These are phyloP conservation scores for Neopestalotiopsis clavispora DNA, from an alignment of 2,329 filamentous ascomycete species.

Conservation along the genomic window DNA sequence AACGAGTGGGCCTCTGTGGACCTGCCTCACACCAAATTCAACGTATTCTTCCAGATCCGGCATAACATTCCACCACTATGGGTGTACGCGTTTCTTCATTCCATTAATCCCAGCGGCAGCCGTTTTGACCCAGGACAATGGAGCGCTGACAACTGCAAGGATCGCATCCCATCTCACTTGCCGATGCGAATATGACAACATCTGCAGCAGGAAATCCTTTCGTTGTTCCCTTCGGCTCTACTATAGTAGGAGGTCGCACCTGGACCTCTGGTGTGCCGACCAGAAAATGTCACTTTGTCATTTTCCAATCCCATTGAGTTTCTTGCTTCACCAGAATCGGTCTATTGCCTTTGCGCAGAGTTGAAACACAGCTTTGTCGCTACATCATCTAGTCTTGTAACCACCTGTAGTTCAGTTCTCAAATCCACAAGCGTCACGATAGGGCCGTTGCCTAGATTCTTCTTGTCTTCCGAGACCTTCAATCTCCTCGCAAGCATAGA, in stretches of 20 bases:
- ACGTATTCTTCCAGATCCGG: not conserved
- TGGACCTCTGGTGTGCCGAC: not conserved
- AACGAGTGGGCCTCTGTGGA: not conserved
- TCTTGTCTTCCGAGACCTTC: not conserved
- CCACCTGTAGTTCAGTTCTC: not conserved
- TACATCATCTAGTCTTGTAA: not conserved
- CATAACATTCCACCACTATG: not conserved
- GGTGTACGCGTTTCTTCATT: not conserved
- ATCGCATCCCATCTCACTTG: not conserved
- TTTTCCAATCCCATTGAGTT: not conserved
- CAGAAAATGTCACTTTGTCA: not conserved
- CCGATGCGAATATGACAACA: not conserved
- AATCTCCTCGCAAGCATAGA: not conserved
- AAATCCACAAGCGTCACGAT: not conserved
- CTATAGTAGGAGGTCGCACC: not conserved
- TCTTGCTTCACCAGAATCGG: not conserved
- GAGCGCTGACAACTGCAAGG: not conserved
- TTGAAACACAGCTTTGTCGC: not conserved
- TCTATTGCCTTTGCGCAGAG: not conserved
- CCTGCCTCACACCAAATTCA: not conserved
- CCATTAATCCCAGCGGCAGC: not conserved
- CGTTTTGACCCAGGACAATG: constrained; percentile 2
- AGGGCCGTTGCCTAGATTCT: not conserved
- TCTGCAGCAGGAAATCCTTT: not conserved
- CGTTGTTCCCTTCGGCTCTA: not conserved